Base-by-base conservation (phyloP, 148 eudicot genomes). In the Chenopodium formosanum region DNA sequence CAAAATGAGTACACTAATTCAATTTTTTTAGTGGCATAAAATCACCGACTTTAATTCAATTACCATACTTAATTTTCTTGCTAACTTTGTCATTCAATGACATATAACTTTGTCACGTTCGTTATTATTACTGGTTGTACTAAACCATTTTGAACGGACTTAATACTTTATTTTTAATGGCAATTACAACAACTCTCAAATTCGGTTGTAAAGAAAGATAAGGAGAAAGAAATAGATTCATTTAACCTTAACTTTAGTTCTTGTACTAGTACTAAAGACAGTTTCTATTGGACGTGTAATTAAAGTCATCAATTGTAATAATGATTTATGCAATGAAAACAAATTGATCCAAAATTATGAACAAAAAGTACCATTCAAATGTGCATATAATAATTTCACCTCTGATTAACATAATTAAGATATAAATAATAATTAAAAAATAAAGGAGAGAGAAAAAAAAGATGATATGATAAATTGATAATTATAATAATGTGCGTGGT, bases 1-100 rank as follows among this genome's bases (percentile, higher is more conserved):
- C 40, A 56, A 29, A 22, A 31, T 27, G 20, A 23, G 40, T 70
- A 1, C 20, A 19, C 32, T 1, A 70, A 37, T 82, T 20, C n/a
- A 69, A 27, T 27, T 69, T 66, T 69, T 66, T 64, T 48, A 67
- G 25, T 81, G 65, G 17, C 46, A 60, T 7, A 58, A 70, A 56
- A 82, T 70, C 76, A 82, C 84, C 84, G 84, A 69, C 76, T 82
- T 70, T 70, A 29, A 46, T 75, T 76, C 47, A 81, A 75, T 75
- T 14, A 29, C 16, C 70, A 81, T 16, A 32, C 47, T 52, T 40
- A 37, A 71, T 23, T 56, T 11, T 27, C 19, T 40, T 72, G 58
- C 37, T 60, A 60, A 80, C 48, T 37, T 72, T 2, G 63, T 47
- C 9, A 27, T 19, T 67, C 2, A 27, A 29, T 67, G 19, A 67